These are phyloP conservation scores for Citrus medica DNA, from an alignment of 345 rosid genomes.

Conservation along the genomic window DNA sequence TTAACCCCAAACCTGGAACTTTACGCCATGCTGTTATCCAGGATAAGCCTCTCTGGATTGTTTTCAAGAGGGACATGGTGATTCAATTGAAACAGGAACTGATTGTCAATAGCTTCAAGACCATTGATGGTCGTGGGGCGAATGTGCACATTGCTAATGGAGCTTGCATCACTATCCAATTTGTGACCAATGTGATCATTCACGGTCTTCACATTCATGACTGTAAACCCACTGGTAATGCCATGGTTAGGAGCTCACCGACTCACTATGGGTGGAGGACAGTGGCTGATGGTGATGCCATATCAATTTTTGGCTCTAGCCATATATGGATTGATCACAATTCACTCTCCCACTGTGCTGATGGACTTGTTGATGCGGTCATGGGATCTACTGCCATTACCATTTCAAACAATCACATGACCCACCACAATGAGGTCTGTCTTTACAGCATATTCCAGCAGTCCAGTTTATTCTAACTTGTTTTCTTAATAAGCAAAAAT, in stretches of 20 bases:
- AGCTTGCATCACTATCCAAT: slow-evolving; percentile 86
- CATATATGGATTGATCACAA: slow-evolving; percentile 93
- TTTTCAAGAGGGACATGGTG: slow-evolving; percentile 91
- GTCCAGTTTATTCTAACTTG: not conserved
- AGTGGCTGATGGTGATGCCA: slow-evolving; percentile 87
- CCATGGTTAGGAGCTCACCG: slow-evolving; percentile 86
- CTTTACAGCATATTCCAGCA: not conserved
- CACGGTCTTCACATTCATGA: slow-evolving; percentile 95
- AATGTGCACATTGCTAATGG: slow-evolving; percentile 95
- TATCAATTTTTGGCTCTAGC: slow-evolving; percentile 86
- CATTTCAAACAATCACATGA: slow-evolving; percentile 77
- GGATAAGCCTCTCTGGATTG: slow-evolving; percentile 85
- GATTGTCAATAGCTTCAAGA: slow-evolving; percentile 87
- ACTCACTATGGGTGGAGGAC: slow-evolving; percentile 88
- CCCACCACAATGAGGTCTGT: slow-evolving; percentile 91
- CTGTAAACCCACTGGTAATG: slow-evolving; percentile 95
- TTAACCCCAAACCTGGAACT: slow-evolving; percentile 89
- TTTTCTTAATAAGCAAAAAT: not conserved
- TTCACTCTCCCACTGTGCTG: slow-evolving; percentile 89
- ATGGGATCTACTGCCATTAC: slow-evolving; percentile 96
- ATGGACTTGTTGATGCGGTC: slow-evolving; percentile 94
- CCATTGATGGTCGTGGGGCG: slow-evolving; percentile 83
- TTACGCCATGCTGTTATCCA: slow-evolving; percentile 90
- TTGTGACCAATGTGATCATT: slow-evolving; percentile 75
- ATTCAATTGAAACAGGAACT: slow-evolving; percentile 78